These are phyloP conservation scores for Jackrogersella multiformis DNA, from an alignment of 495 filamentous ascomycete species.

Conservation along the genomic window DNA sequence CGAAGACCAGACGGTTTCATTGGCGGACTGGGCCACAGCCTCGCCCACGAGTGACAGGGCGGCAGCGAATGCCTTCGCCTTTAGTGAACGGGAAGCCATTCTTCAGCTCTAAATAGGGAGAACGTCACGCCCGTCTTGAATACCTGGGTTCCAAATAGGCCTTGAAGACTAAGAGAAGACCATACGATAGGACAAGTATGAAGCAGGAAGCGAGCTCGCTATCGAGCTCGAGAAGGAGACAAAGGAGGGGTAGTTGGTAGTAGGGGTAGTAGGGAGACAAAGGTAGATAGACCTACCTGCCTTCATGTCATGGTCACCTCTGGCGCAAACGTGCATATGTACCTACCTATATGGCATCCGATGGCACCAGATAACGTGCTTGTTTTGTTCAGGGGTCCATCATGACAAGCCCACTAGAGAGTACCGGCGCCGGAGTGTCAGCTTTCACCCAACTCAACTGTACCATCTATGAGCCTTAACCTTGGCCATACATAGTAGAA, in stretches of 20 bases:
- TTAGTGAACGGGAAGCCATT: constrained; percentile 34
- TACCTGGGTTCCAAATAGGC: too few relatives aligned
- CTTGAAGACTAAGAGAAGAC: neutral
- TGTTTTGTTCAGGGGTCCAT: constrained; percentile 24
- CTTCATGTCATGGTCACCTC: constrained; percentile 27
- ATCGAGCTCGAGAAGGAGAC: constrained; percentile 23
- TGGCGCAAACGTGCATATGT: constrained; percentile 12
- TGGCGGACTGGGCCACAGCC: constrained; percentile 41
- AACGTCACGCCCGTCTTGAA: neutral
- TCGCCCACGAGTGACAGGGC: constrained; percentile 16
- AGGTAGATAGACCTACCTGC: constrained; percentile 8
- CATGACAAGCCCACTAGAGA: constrained; percentile 28
- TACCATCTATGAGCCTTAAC: neutral
- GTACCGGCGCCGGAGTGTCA: constrained; percentile 8
- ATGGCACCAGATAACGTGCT: constrained; percentile 42
- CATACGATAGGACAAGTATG: constrained; percentile 7
- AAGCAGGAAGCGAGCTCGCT: constrained; percentile 7
- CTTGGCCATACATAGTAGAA: constrained; percentile 2
- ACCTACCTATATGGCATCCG: constrained; percentile 13
- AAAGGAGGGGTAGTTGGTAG: constrained; percentile 39
- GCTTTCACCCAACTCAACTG: constrained; percentile 1
- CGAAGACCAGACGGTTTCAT: constrained; percentile 56
- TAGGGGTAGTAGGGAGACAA: constrained; percentile 37
- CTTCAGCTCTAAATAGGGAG: neutral
- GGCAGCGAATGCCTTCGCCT: constrained; percentile 5